Evolutionary conservation across 2,329 filamentous ascomycete species (phyloP), one percentile per base, ranked within the genome.

Genomic region (Aspergillus pseudonomiae): DNA sequence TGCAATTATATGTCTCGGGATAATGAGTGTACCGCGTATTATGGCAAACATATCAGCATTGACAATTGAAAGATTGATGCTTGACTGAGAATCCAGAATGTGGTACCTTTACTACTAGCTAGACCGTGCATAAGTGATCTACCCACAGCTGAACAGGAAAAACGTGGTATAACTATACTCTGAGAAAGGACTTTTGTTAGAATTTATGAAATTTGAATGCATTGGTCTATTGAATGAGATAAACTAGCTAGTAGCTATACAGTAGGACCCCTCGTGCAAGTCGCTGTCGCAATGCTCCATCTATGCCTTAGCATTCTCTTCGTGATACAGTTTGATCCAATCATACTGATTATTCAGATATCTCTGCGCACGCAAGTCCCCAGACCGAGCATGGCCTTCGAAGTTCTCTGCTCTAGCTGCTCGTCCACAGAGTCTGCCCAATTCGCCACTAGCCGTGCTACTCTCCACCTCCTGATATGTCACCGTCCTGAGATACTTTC

Each of bases 381-480:
- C 83, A 4, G 83, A 84, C 24, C 82, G 70, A 0, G 83, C 83
- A 72, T 86, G 84, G 0, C 81, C 84, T 67, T 86, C 83, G 60
- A 86, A 86, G 10, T 79, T 79, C 73, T 86, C 84, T 2, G 80
- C 82, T 6, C 84, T 69, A 0, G 84, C 81, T 19, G 81, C 79
- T 1, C 84, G 73, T 1, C 81, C 83, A 66, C 84, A 85, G 1
- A 86, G 72, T 4, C 75, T 69, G 0, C 83, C 84, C 4, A 86
- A 73, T 63, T 83, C 72, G 0, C 80, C 84, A 68, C 82, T 84
- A 14, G 79, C 81, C 57, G 80, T 70, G 3, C 75, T 70, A 5
- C 73, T 73, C 1, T 70, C 73, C 0, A 86, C 83, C 63, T 85
- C 82, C 67, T 85, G 83, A 66, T 85, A 86, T 0, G 84, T 85